Percentiles rank a stretch among this genome's conserved stretches.
Conservation (phyloP, 139 green algal species). For the Microglena sp. region DNA sequence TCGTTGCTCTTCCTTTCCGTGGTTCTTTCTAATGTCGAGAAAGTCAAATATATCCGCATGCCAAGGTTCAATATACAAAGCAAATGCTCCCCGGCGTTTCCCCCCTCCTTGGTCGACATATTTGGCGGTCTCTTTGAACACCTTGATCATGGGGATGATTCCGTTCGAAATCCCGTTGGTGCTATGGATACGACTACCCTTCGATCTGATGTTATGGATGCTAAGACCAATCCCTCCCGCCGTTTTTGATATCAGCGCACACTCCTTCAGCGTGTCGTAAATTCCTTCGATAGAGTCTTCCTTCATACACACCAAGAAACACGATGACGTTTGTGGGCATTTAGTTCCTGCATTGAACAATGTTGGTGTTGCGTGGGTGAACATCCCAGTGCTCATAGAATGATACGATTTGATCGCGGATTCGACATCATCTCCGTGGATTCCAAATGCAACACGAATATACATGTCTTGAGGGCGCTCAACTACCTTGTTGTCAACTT, state of each 20-base stretch:
- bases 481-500: neutral
- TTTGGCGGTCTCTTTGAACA: conserved; percentile 25
- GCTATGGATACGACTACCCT: conserved; percentile 3
- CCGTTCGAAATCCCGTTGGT: conserved; percentile 26
- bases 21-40: conserved; percentile 57
- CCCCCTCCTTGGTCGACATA: conserved; percentile 23
- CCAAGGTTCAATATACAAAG: conserved; percentile 59
- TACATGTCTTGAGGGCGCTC: conserved; percentile 36
- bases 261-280: conserved; percentile 29
- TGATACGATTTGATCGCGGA: conserved; percentile 21
- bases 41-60: conserved; percentile 55
- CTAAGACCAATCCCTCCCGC: conserved; percentile 29
- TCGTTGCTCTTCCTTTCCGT: conserved; percentile 47
- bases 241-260: conserved; percentile 28
- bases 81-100: conserved; percentile 11
- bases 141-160: conserved; percentile 28
- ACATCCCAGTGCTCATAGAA: conserved; percentile 5
- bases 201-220: conserved; percentile 21
- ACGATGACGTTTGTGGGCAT: conserved; percentile 15
- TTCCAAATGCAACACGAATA: conserved; percentile 26
- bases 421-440: conserved; percentile 18
- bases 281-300: conserved; percentile 36
- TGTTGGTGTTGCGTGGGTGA: conserved; percentile 27
- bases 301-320: conserved; percentile 27
- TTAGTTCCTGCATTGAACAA: conserved; percentile 34